Base-by-base conservation (phyloP, 345 rosid genomes). In the Eucalyptus erythrocorys region DNA sequence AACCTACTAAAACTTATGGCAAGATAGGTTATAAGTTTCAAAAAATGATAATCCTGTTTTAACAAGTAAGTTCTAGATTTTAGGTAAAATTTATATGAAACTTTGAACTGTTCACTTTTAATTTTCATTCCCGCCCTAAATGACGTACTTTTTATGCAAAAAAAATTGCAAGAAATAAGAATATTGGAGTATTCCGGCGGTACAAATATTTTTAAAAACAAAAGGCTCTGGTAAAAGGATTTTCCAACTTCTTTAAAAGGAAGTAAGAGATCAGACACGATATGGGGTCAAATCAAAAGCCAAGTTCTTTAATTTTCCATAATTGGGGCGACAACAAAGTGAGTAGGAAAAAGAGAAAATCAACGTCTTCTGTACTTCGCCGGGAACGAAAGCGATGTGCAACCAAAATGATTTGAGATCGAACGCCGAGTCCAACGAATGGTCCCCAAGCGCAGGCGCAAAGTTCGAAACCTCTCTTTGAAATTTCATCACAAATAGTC, bases 61-160 rank as follows among this genome's bases (percentile, higher is more conserved):
- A 51, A 51, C 0, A 2, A 7, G 9, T 19, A 51, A 10, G 4
- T 51, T 51, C 4, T 0, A 51, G 0, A 51, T 51, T 19, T 51
- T 51, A 19, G 4, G 4, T 51, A 0, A 0, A 51, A 51, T 2
- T 1, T 51, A 21, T 51, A 51, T 4, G 0, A 1, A 51, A 21
- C 2, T 51, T 51, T 0, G 21, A 51, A 51, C 0, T 51, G 0
- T 0, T 21, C 1, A 21, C 0, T 4, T 51, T 9, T 19, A 0
- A 19, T 7, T 51, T 51, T 51, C 24, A 7, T 51, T 51, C 10
- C 10, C 57, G 24, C 2, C 4, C 26, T 21, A 21, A 51, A 51
- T 61, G 12, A 30, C 8, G 34, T 30, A 30, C 7, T 27, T 30
- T 30, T 13, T 30, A 61, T 13, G 3, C 61, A 8, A 22, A 22